Conservation (phyloP, 345 rosid genomes). For the Populus euphratica region DNA sequence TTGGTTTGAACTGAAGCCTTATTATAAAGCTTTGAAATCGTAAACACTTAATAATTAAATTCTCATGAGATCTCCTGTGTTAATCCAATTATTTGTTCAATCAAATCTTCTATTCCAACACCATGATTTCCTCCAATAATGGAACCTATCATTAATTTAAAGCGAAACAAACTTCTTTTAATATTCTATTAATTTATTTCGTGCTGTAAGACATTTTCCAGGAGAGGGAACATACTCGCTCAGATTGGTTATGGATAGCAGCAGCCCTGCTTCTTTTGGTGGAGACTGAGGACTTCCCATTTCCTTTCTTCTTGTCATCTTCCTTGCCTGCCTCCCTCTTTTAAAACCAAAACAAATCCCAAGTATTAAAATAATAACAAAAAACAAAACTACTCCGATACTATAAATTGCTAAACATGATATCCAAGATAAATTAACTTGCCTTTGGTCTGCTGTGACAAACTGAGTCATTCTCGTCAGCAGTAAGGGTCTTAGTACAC, state of each 20-base stretch:
- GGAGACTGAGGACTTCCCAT: slow-evolving; percentile 59
- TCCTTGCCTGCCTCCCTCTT: slow-evolving; percentile 41
- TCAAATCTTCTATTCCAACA: background rate
- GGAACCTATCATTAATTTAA: background rate
- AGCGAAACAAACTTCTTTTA: background rate
- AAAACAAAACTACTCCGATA: background rate
- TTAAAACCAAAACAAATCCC: background rate
- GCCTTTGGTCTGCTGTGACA: slow-evolving; percentile 62
- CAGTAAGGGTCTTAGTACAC: slow-evolving; percentile 29
- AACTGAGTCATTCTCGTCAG: slow-evolving; percentile 72
- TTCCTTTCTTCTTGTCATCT: slow-evolving; percentile 40
- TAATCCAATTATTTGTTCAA: background rate
- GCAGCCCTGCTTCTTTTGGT: slow-evolving; percentile 90
- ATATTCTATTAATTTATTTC: background rate
- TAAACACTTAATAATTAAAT: no score
- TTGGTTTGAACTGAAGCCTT: no score
- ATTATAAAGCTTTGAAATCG: no score
- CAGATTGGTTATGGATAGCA: slow-evolving; percentile 94
- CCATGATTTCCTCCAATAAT: background rate
- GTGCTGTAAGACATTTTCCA: background rate
- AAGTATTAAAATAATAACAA: background rate
- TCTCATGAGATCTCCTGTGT: background rate
- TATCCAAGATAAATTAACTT: background rate
- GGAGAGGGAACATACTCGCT: slow-evolving; percentile 56
- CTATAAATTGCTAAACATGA: background rate